These are phyloP conservation scores for Eucalyptus curtisii DNA, from an alignment of 345 rosid species.

Conservation along the genomic window DNA sequence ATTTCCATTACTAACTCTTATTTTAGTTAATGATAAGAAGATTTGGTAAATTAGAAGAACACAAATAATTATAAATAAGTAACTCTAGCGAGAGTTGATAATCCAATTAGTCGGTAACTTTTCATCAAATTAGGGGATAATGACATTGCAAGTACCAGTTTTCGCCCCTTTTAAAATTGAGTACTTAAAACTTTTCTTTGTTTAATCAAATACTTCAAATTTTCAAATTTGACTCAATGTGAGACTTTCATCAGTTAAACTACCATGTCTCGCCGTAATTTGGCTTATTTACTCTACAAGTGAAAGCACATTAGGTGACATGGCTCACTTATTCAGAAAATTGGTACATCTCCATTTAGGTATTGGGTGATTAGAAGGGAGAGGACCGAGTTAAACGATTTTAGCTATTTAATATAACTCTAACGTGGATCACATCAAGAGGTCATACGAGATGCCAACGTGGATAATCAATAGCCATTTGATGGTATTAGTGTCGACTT, in stretches of 20 bases:
- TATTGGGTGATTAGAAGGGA: neutral
- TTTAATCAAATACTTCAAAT: neutral
- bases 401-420: neutral
- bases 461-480: neutral
- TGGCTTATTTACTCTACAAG: fast-evolving
- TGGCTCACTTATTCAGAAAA: neutral
- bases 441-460: neutral
- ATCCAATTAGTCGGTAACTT: fast-evolving
- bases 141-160: neutral
- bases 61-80: neutral
- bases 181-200: neutral
- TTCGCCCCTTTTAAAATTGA: neutral
- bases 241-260: neutral
- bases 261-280: neutral
- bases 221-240: neutral
- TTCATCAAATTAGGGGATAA: neutral
- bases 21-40: neutral
- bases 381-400: fast-evolving
- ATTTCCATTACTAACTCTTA: neutral
- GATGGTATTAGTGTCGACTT: neutral
- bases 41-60: neutral
- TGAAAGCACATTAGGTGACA: no score
- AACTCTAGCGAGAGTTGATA: neutral
- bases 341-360: neutral
- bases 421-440: neutral